These are phyloP conservation scores for Skeletonema costatum DNA, from an alignment of 108 stramenopile species.

Conservation along the genomic window DNA sequence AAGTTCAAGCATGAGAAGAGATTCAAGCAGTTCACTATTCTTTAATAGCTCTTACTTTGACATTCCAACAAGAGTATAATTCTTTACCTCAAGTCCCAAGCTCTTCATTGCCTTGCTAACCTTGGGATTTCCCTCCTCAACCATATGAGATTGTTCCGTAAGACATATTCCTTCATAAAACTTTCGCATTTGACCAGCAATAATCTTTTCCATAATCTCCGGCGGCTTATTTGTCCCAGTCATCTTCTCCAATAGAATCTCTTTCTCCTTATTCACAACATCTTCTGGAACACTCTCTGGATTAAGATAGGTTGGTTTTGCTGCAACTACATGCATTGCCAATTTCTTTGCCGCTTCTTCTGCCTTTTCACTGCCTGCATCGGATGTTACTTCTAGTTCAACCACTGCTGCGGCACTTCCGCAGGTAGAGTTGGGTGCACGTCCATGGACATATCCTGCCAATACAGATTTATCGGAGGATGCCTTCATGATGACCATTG, in stretches of 20 bases:
- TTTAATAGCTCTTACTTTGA: background rate
- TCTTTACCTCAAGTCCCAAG: conserved; percentile 34
- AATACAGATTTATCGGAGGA: conserved; percentile 47
- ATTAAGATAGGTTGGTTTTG: conserved; percentile 77
- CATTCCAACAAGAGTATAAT: conserved; percentile 24
- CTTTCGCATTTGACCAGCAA: conserved; percentile 70
- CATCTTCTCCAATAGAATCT: conserved; percentile 66
- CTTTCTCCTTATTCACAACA: conserved; percentile 69
- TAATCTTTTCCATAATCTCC: conserved; percentile 81
- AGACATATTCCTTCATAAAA: conserved; percentile 76
- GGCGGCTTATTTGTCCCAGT: conserved; percentile 65
- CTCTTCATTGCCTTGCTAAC: conserved; percentile 38
- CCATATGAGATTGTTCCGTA: conserved; percentile 78
- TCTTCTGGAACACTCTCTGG: conserved; percentile 61
- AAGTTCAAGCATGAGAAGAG: background rate
- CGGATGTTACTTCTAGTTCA: conserved; percentile 21
- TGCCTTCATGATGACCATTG: conserved; percentile 48
- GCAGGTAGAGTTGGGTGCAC: conserved; percentile 45
- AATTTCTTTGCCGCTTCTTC: conserved; percentile 76
- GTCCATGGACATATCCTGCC: conserved; percentile 80
- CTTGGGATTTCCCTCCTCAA: conserved; percentile 78
- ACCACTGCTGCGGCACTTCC: conserved; percentile 78
- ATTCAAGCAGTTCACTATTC: background rate
- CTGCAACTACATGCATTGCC: conserved; percentile 97
- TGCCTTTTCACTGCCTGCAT: conserved; percentile 19